A percentile compares a stretch with the other conserved stretches of the same genome.
Conservation (phyloP, 2,329 filamentous ascomycete genomes). For the Colletotrichum sidae region DNA sequence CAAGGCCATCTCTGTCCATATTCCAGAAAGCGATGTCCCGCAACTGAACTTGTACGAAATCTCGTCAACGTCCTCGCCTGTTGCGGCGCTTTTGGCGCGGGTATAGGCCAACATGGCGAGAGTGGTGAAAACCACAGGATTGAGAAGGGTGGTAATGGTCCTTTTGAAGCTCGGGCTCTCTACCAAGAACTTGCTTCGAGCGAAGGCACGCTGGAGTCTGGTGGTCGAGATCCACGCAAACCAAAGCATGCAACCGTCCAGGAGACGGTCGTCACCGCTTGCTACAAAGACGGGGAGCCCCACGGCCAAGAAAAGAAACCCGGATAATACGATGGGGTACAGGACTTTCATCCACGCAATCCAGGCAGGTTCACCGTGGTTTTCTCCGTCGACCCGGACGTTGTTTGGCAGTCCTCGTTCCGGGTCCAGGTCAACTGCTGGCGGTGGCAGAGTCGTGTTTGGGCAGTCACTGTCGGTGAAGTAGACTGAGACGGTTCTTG, state of each 20-base stretch:
- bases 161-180: conserved; percentile 6
- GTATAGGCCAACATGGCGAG: conserved; percentile 58
- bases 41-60: conserved; percentile 47
- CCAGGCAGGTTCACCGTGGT: not conserved
- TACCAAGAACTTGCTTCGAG: conserved; percentile 38
- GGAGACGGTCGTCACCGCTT: conserved; percentile 48
- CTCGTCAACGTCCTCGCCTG: conserved; percentile 45
- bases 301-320: conserved; percentile 48
- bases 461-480: conserved; percentile 34
- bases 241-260: conserved; percentile 61
- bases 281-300: conserved; percentile 55
- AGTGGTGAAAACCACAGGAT: conserved; percentile 61
- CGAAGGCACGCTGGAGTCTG: conserved; percentile 50
- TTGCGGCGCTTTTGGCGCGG: conserved; percentile 50
- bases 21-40: conserved; percentile 48
- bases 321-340: conserved; percentile 46
- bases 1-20: conserved; percentile 46
- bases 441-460: not conserved
- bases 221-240: conserved; percentile 61
- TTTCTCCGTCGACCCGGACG: not conserved
- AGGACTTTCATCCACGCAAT: conserved; percentile 16
- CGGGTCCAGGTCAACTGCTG: not conserved
- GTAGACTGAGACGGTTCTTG: conserved; percentile 28
- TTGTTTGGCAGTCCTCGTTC: not conserved
- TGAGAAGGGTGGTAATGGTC: conserved; percentile 52